A percentile compares a stretch with the other conserved stretches of the same genome.
phyloP scores from a whole-genome alignment of 164 flowering plant genomes.

The Stephania japonica region DNA sequence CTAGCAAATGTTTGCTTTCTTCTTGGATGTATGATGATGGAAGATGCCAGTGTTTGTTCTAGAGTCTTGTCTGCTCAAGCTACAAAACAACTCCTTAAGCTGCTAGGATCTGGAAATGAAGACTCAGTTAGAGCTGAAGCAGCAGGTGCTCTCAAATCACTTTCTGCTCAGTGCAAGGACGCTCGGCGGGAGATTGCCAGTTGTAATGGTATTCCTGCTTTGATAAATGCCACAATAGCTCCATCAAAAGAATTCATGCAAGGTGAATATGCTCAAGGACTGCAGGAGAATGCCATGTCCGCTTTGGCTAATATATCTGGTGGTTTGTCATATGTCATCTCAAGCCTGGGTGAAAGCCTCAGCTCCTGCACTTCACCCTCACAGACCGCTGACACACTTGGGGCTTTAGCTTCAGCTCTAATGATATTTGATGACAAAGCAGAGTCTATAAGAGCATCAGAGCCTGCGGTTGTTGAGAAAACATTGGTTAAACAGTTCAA shows the following conservation, averaged over 20 bases:
- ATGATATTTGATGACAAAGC: slow-evolving; percentile 94
- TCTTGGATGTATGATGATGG: slow-evolving; percentile 93
- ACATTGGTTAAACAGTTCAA: slow-evolving; percentile 71
- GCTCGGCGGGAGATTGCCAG: slow-evolving; percentile 80
- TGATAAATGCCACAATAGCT: slow-evolving; percentile 98
- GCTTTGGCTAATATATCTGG: slow-evolving; percentile 98
- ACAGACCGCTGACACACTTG: slow-evolving; percentile 89
- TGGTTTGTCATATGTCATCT: slow-evolving; percentile 89
- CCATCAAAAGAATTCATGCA: slow-evolving; percentile 99
- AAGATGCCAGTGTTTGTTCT: slow-evolving; percentile 78
- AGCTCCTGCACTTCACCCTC: slow-evolving; percentile 83
- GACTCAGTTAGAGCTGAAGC: slow-evolving; percentile 94
- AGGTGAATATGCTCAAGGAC: slow-evolving; percentile 94
- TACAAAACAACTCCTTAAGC: slow-evolving; percentile 76
- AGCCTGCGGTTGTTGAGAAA: slow-evolving; percentile 68
- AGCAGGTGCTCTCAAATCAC: slow-evolving; percentile 91
- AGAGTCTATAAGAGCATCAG: slow-evolving; percentile 74
- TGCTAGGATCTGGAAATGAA: slow-evolving; percentile 35
- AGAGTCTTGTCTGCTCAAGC: slow-evolving; percentile 67
- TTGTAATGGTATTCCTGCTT: slow-evolving; percentile 78
- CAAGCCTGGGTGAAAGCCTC: slow-evolving; percentile 98
- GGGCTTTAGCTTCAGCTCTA: slow-evolving; percentile 97
- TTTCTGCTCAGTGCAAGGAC: slow-evolving; percentile 89
- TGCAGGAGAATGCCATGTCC: slow-evolving; percentile 99
- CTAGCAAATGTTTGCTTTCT: slow-evolving; percentile 95